Conservation (phyloP, 306 rosid species). For the Cucumis cinereus region DNA sequence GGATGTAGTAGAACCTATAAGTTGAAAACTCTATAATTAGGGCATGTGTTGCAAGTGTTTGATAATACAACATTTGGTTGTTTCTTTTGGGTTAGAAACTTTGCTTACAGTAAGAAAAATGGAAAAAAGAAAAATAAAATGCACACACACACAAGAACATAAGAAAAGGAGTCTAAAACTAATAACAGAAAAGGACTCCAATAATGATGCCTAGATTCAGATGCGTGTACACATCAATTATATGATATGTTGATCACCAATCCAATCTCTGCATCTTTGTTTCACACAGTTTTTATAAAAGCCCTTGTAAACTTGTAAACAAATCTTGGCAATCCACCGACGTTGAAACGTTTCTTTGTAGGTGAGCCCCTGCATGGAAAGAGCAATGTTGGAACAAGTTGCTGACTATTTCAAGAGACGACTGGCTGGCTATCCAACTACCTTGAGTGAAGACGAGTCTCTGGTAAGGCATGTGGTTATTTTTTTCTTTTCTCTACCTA, state of each 20-base stretch:
- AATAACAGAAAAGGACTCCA: no score
- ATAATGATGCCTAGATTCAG: neutral
- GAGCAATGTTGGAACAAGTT: conserved; percentile 84
- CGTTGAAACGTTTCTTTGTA: conserved; percentile 16
- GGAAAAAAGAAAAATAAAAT: no score
- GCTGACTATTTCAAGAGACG: conserved; percentile 64
- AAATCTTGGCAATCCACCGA: neutral
- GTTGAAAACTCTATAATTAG: neutral
- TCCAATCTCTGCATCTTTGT: neutral
- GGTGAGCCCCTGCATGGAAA: conserved; percentile 95
- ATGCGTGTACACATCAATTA: neutral
- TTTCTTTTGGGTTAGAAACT: no score
- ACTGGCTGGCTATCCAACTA: conserved; percentile 74
- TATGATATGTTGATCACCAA: neutral
- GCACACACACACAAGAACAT: no score
- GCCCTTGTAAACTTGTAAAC: neutral
- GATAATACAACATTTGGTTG: neutral
- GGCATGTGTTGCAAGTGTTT: neutral
- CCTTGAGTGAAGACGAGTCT: conserved; percentile 77
- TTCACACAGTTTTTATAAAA: neutral
- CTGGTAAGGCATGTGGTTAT: conserved; percentile 33
- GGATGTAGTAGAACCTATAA: neutral
- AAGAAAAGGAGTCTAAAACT: no score
- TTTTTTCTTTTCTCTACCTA: neutral
- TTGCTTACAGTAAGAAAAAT: no score